Conservation (phyloP, 2,329 filamentous ascomycete species). For the Ophiostoma perfectum region DNA sequence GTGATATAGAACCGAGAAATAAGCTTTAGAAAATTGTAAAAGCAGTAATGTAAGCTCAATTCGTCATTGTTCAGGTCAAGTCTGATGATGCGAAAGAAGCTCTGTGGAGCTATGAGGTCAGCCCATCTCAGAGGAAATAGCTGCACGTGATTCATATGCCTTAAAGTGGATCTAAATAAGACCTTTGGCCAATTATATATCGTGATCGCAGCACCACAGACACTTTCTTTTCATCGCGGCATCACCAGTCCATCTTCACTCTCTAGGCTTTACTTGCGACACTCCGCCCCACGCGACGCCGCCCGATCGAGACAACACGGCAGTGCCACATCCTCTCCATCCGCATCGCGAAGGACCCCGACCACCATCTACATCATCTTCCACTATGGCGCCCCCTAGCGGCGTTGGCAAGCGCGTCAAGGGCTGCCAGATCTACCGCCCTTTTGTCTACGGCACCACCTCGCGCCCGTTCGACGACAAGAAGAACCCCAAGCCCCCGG, state of each 20-base stretch:
- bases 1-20: neutral
- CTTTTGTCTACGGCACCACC: slow-evolving; percentile 72
- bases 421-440: slow-evolving; percentile 57
- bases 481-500: slow-evolving; percentile 69
- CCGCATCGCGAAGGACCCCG: neutral
- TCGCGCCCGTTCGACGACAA: slow-evolving; percentile 72
- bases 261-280: neutral
- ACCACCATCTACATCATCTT: neutral
- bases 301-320: neutral
- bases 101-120: slow-evolving; percentile 16
- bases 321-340: neutral
- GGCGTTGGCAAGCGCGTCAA: slow-evolving; percentile 59
- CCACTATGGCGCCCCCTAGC: slow-evolving; percentile 54
- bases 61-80: neutral
- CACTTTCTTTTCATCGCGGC: neutral
- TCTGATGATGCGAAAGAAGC: slow-evolving; percentile 11
- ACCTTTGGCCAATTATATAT: neutral
- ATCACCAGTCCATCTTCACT: neutral
- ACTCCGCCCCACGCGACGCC: neutral
- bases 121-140: slow-evolving; percentile 15
- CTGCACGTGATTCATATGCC: slow-evolving; percentile 19
- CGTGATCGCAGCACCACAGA: neutral
- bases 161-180: neutral
- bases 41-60: neutral
- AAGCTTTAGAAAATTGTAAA: neutral